Evolutionary conservation across 2,329 filamentous ascomycete genomes (phyloP), one percentile per base, ranked within the genome.

Genomic region (Ascochyta lentis): DNA sequence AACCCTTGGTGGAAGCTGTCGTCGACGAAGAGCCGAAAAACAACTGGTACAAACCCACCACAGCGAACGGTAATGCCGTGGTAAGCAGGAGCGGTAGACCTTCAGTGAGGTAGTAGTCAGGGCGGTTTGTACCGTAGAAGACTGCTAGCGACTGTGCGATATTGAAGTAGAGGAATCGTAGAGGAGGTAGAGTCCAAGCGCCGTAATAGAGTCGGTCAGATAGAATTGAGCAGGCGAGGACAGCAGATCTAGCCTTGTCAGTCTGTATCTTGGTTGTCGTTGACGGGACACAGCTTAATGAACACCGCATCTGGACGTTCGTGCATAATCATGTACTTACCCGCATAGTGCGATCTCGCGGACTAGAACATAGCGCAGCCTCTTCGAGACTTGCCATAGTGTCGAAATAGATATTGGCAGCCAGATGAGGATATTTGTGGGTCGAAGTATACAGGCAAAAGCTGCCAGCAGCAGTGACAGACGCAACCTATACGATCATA

Each of bases 41-140:
- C 16, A 64, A 56, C 39, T 83, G 76, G 68, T 83, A 89, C 7
- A 96, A 71, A 0, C 88, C 90, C 13, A 83, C 59, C 1, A 89
- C 68, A 8, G 86, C 84, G 71, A 96, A 96, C 0, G 93, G 93
- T 2, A 97, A 79, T 38, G 87, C 87, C 1, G 91, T 93, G 8
- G 89, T 96, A 29, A 95, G 87, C 5, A 97, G 84, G 0, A 98
- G 83, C 2, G 95, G 94, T 24, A 96, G 82, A 4, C 92, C 95
- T 77, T 99, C 93, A 0, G 90, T 89, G 27, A 96, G 77, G 74
- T 97, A 99, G 78, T 98, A 99, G 75, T 97, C 92, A 83, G 89
- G 89, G 59, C 91, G 87, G 76, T 96, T 98, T 43, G 81, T 85
- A 22, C 95, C 95, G 72, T 99, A 99, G 76, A 98, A 98, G 43